Evolutionary conservation across 768 basidiomycete genomes (phyloP).

Genomic region (Dictyophora rubrovolvata): DNA sequence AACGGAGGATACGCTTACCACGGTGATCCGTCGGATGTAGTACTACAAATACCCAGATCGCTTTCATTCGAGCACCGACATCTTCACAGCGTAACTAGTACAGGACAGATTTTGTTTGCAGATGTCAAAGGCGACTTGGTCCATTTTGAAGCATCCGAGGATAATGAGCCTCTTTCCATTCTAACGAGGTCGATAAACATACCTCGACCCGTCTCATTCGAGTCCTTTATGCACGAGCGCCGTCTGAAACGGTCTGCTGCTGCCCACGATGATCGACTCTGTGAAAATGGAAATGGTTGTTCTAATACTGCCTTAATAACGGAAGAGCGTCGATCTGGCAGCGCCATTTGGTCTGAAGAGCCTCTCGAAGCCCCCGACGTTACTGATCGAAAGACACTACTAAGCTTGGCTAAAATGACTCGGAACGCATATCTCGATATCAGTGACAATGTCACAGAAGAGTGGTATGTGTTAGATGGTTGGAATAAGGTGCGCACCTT

Average conservation of each 20-base stretch:
- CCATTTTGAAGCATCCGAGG: background rate
- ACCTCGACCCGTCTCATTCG: background rate
- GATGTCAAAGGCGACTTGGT: background rate
- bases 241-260: background rate
- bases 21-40: background rate
- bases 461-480: conserved; percentile 69
- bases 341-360: conserved; percentile 61
- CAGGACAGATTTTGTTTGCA: background rate
- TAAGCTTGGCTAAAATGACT: conserved; percentile 88
- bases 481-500: conserved; percentile 47
- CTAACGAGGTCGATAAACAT: background rate
- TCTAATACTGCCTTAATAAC: background rate
- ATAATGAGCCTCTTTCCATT: background rate
- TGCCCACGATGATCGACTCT: background rate
- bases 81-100: background rate
- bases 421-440: conserved; percentile 70
- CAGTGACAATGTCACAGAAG: conserved; percentile 43
- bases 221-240: background rate
- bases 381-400: conserved; percentile 61
- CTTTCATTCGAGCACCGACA: background rate
- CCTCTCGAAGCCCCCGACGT: conserved; percentile 69
- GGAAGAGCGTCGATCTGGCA: background rate
- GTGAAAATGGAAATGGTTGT: background rate
- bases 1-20: no score
- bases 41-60: background rate